phyloP scores from a whole-genome alignment of 192 early-diverging fungal species.

The Chytriomyces sp. region DNA sequence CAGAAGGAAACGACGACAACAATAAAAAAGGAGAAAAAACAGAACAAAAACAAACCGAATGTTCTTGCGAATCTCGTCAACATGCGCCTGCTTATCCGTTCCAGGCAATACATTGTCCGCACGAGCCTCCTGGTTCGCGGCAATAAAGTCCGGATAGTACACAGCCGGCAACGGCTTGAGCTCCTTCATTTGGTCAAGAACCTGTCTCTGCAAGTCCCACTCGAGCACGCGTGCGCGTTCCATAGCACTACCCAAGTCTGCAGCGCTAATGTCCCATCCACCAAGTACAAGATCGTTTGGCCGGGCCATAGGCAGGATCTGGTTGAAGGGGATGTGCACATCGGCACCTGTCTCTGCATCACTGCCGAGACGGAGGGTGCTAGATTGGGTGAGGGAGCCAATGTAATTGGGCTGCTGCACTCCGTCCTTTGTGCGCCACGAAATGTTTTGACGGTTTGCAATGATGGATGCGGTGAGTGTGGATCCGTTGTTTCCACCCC shows the following conservation, averaged over 20 bases:
- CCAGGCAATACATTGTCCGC: slow-evolving; percentile 90
- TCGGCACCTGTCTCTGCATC: slow-evolving; percentile 80
- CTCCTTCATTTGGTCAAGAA: slow-evolving; percentile 76
- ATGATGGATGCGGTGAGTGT: slow-evolving; percentile 96
- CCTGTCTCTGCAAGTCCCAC: slow-evolving; percentile 94
- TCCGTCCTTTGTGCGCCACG: slow-evolving; percentile 94
- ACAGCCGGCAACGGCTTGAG: slow-evolving; percentile 92
- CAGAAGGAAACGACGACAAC: neutral
- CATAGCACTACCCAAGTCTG: slow-evolving; percentile 92
- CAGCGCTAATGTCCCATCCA: slow-evolving; percentile 95
- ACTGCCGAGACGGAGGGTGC: slow-evolving; percentile 93
- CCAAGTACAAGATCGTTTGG: slow-evolving; percentile 97
- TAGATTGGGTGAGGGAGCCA: slow-evolving; percentile 95
- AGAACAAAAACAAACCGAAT: slow-evolving; percentile 60
- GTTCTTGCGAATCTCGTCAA: slow-evolving; percentile 91
- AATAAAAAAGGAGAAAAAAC: neutral
- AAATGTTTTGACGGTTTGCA: slow-evolving; percentile 86
- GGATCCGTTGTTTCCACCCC: slow-evolving; percentile 99
- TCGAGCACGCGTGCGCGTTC: slow-evolving; percentile 93
- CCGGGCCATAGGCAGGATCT: slow-evolving; percentile 94
- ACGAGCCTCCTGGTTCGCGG: slow-evolving; percentile 96
- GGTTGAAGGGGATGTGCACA: slow-evolving; percentile 89
- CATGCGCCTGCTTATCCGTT: slow-evolving; percentile 82
- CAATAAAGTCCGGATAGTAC: slow-evolving; percentile 99
- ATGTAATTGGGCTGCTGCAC: slow-evolving; percentile 94